Base-by-base conservation (phyloP, 1,139 yeast species). In the Kazachstania sp. region DNA sequence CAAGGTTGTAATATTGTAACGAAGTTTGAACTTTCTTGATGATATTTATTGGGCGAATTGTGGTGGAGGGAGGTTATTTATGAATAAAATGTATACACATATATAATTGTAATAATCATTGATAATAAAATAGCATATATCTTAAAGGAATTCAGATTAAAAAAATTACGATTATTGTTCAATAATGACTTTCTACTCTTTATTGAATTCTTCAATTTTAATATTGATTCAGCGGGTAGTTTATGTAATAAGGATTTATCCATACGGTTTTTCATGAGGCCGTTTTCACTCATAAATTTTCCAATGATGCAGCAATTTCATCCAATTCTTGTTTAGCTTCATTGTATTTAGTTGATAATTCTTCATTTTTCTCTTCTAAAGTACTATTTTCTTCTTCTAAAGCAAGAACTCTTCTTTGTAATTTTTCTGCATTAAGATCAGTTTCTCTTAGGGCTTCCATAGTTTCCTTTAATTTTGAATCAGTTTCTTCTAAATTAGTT, bases 371-470 rank as follows among this genome's bases (percentile, higher is more conserved):
- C 75, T 79, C 79, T 74, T 92, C 98, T 79, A 86, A 78, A 53
- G 84, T 87, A 63, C 87, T 95, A 71, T 87, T 87, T 73, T 92
- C 97, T 56, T 83, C 74, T 73, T 92, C 97, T 65, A 90, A 78
- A 30, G 95, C 86, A 49, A 87, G 78, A 52, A 90, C 95, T 74
- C 86, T 87, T 73, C 95, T 86, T 73, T 88, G 97, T 71, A 88
- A 79, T 72, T 87, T 95, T 72, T 92, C 98, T 55, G 95, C 94
- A 74, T 87, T 87, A 73, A 92, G 82, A 66, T 92, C 98, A 52
- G 95, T 83, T 68, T 87, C 95, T 71, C 96, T 86, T 69, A 90
- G 79, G 75, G 88, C 87, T 65, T 84, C 90, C 56, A 95, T 87
- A 55, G 97, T 86, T 69, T 86, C 95, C 72, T 88, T 86, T 75